Evolutionary conservation across 495 filamentous ascomycete genomes (phyloP), one percentile per base, ranked within the genome.

Genomic region (Penicillium egyptiacum): DNA sequence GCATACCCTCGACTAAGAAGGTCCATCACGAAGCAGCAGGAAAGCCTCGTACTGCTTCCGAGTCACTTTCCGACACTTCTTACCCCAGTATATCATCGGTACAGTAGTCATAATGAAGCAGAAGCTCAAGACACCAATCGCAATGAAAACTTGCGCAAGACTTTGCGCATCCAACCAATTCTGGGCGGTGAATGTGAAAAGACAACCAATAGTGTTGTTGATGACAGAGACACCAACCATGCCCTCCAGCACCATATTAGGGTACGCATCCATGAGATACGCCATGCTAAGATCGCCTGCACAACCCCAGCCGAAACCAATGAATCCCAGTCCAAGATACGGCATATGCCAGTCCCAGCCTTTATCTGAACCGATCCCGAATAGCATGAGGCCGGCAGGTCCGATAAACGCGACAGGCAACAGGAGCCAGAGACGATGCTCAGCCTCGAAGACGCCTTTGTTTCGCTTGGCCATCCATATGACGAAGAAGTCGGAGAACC

Each of bases 181-280:
- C 26, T 54, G 28, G 11, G 62, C 64, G 3, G 56, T 58, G 51
- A 73, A 73, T 3, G 70, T 73, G 52, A 73, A 70, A 33, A 73
- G 60, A 44, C 69, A 71, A 16, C 67, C 69, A 19, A 73, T 63
- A 14, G 66, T 66, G 50, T 73, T 73, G 55, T 73, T 73, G 56
- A 73, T 71, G 23, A 73, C 66, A 12, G 66, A 61, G 1, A 73
- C 68, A 12, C 70, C 68, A 8, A 70, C 70, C 70, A 73, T 73
- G 12, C 70, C 70, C 50, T 73, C 69, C 3, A 73, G 47, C 10
- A 73, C 65, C 60, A 66, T 70, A 2, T 70, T 65, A 2, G 68
- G 68, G 37, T 73, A 73, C 1, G 66, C 63, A 42, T 73, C 70
- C 64, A 66, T 63, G 33, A 65, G 50, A 43, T 70, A 70, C 11